phyloP scores from a whole-genome alignment of 164 flowering plant genomes.

The Pachysandra terminalis region DNA sequence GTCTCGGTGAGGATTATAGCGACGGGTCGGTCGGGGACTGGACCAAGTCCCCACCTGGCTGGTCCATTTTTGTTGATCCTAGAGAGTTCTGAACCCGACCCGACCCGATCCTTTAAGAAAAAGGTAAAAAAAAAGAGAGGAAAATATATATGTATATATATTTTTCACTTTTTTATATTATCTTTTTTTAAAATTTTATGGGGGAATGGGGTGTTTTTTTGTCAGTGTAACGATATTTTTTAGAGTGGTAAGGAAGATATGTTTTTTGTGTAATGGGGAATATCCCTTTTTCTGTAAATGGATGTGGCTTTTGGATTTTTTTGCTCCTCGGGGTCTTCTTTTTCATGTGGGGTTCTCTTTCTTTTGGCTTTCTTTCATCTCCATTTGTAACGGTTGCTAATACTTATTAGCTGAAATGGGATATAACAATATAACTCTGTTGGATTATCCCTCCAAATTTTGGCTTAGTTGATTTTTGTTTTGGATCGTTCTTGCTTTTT shows the following conservation, averaged over 20 bases:
- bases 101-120: too few species aligned
- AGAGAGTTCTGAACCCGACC: conserved; percentile 49
- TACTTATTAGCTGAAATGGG: too few species aligned
- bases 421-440: too few species aligned
- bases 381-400: too few species aligned
- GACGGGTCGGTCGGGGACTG: conserved; percentile 92
- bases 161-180: too few species aligned
- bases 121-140: neutral
- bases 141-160: too few species aligned
- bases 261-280: conserved; percentile 15
- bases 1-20: conserved; percentile 75
- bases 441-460: too few species aligned
- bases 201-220: too few species aligned
- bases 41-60: conserved; percentile 80
- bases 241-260: neutral
- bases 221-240: too few species aligned
- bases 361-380: neutral
- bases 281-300: conserved; percentile 31
- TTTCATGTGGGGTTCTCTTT: conserved; percentile 7
- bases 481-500: too few species aligned
- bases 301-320: conserved; percentile 20
- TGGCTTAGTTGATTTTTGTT: too few species aligned
- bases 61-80: conserved; percentile 92
- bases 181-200: conserved; percentile 1
- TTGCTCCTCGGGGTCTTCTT: conserved; percentile 13